phyloP scores from a whole-genome alignment of 257 asterid species.

The Nicotiana tabacum region DNA sequence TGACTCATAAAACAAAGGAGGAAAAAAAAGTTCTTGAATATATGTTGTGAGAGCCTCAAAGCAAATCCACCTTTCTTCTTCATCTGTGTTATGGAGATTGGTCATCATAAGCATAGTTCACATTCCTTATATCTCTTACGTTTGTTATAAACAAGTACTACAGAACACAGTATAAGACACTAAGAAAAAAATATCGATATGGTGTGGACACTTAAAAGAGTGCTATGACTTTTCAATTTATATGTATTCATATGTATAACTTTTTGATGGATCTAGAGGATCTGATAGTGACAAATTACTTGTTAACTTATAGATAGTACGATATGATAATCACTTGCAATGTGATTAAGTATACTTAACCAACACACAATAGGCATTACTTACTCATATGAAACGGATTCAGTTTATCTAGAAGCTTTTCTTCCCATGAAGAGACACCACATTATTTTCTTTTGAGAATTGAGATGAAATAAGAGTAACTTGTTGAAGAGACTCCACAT shows the following conservation, averaged over 20 bases:
- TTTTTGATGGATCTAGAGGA: not conserved
- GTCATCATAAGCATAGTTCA: not conserved
- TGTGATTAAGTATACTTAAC: not conserved
- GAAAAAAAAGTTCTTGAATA: not conserved
- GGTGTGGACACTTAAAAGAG: not conserved
- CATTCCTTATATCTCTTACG: not conserved
- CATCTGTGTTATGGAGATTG: not conserved
- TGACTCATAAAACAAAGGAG: not conserved
- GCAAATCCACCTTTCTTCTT: slow-evolving; percentile 7
- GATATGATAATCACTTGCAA: not conserved
- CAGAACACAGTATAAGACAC: not conserved
- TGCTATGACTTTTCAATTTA: not conserved
- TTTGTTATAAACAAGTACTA: not conserved
- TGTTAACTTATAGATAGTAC: not conserved
- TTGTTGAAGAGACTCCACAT: not conserved
- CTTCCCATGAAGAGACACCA: not conserved
- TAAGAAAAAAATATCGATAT: not conserved
- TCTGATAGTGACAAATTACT: not conserved
- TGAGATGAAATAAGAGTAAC: no score
- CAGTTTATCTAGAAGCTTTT: not conserved
- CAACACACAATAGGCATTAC: not conserved
- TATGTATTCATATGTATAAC: not conserved
- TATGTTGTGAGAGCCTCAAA: not conserved
- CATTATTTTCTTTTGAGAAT: no score
- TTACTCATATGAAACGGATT: not conserved